Conservation (phyloP, 352 stramenopile species). For the Phytophthora ramorum region DNA sequence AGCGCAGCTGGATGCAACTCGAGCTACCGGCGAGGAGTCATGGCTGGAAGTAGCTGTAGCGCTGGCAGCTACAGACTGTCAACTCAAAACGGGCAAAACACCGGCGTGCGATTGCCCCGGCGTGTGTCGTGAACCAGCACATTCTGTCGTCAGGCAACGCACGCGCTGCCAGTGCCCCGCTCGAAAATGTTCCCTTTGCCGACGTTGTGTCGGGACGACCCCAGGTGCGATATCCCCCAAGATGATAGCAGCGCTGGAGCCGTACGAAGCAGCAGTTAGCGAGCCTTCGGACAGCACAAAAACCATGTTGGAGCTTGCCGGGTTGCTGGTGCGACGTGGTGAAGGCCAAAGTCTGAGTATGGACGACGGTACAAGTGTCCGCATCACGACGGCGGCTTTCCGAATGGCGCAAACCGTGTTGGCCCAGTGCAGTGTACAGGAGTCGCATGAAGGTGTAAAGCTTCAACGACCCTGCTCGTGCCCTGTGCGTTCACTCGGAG, state of each 20-base stretch:
- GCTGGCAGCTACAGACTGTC: slow-evolving; percentile 78
- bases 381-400: slow-evolving; percentile 59
- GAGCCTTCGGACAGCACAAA: slow-evolving; percentile 38
- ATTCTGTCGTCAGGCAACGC: slow-evolving; percentile 79
- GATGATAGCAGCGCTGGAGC: slow-evolving; percentile 64
- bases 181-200: slow-evolving; percentile 82
- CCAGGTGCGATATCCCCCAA: slow-evolving; percentile 69
- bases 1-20: slow-evolving; percentile 66
- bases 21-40: slow-evolving; percentile 57
- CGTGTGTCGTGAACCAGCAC: slow-evolving; percentile 62
- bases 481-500: slow-evolving; percentile 72
- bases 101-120: slow-evolving; percentile 74
- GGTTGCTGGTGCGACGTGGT: slow-evolving; percentile 51
- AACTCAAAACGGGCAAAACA: slow-evolving; percentile 78
- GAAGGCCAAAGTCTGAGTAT: slow-evolving; percentile 55
- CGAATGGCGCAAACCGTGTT: slow-evolving; percentile 74
- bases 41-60: slow-evolving; percentile 83
- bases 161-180: slow-evolving; percentile 81
- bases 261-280: slow-evolving; percentile 37
- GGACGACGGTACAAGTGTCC: slow-evolving; percentile 33
- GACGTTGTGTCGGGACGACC: slow-evolving; percentile 67
- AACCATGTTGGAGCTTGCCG: slow-evolving; percentile 54
- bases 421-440: slow-evolving; percentile 73
- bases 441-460: slow-evolving; percentile 58
- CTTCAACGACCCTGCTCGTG: slow-evolving; percentile 81